phyloP scores from a whole-genome alignment of 768 basidiomycete species.

The Gloeopeniophorella convolvens region DNA sequence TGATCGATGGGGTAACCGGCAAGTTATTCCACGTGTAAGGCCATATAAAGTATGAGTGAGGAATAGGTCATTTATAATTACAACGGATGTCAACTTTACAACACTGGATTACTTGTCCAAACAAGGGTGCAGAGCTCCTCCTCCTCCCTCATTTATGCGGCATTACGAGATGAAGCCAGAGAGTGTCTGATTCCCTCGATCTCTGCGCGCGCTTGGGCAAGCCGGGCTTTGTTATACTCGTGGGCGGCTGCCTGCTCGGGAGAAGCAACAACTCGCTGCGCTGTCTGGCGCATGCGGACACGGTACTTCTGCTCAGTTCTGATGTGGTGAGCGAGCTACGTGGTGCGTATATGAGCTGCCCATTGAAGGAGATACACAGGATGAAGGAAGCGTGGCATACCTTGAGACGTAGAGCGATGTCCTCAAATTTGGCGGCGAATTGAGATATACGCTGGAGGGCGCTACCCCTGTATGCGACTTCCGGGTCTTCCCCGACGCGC shows the following conservation, averaged over 20 bases:
- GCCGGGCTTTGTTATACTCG: background rate
- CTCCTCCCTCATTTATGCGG: too few relatives aligned
- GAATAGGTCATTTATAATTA: too few relatives aligned
- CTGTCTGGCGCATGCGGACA: slow-evolving; percentile 6
- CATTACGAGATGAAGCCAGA: too few relatives aligned
- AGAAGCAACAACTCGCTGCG: slow-evolving; percentile 3
- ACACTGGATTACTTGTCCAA: too few relatives aligned
- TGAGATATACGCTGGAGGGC: slow-evolving; percentile 12
- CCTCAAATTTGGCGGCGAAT: slow-evolving; percentile 12
- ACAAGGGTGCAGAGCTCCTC: too few relatives aligned
- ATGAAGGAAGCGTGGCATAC: background rate
- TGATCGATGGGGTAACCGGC: too few relatives aligned
- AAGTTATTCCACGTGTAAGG: too few relatives aligned
- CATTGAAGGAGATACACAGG: too few relatives aligned
- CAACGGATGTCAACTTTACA: too few relatives aligned
- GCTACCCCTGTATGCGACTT: slow-evolving; percentile 7
- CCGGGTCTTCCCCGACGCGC: slow-evolving; percentile 14
- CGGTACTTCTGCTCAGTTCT: slow-evolving; percentile 13
- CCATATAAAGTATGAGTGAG: too few relatives aligned
- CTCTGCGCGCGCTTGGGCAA: slow-evolving; percentile 1
- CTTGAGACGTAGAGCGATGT: slow-evolving; percentile 12
- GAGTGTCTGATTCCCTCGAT: slow-evolving; percentile 5
- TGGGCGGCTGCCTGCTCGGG: slow-evolving; percentile 9
- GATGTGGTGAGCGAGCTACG: slow-evolving; percentile 12
- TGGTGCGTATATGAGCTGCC: too few relatives aligned